Base-by-base conservation (phyloP, 306 rosid genomes). In the Bauhinia variegata region DNA sequence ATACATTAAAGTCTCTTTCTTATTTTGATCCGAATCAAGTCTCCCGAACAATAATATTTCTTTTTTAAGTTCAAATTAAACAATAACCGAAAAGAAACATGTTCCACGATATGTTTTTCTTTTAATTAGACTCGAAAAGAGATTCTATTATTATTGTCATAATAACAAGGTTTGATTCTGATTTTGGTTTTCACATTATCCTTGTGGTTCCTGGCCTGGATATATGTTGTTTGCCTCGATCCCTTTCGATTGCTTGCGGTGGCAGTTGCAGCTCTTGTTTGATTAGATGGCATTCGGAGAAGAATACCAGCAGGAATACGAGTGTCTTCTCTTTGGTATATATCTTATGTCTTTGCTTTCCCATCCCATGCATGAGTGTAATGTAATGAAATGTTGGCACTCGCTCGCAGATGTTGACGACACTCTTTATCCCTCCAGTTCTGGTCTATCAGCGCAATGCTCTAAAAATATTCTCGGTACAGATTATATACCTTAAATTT, bases 291-390 rank as follows among this genome's bases (percentile, higher is more conserved):
- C 82, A 49, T 66, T 73, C 37, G 60, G 68, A 63, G 83, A 69
- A 60, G 80, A 68, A 30, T 65, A 46, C 62, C 42, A 63, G 51
- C 79, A 71, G 56, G 46, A 75, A 65, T 78, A 68, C 18, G 85
- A 85, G 4, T 85, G 83, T 65, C 80, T 81, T 76, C 47, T 85
- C 19, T 81, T 82, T 28, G 89, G 87, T 85, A 70, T 61, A 75
- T 52, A 44, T 39, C 31, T 4, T 85, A 70, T 61, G 78, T 52
- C 50, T 39, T 37, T 4, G 11, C 11, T 1, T 34, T 39, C 15
- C 18, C 49, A 13, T 41, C 8, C 9, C 5, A n/a, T 51, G 50
- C 6, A 9, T 61, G 7, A 53, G 36, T 53, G 23, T 15, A 11
- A 28, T 2, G 13, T 5, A 5, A 15, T 17, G 7, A 11, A 2